Percentiles rank a stretch among this genome's conserved stretches.
Evolutionary conservation across 495 filamentous ascomycete genomes (phyloP).

Genomic region (Penicillium daleae): DNA sequence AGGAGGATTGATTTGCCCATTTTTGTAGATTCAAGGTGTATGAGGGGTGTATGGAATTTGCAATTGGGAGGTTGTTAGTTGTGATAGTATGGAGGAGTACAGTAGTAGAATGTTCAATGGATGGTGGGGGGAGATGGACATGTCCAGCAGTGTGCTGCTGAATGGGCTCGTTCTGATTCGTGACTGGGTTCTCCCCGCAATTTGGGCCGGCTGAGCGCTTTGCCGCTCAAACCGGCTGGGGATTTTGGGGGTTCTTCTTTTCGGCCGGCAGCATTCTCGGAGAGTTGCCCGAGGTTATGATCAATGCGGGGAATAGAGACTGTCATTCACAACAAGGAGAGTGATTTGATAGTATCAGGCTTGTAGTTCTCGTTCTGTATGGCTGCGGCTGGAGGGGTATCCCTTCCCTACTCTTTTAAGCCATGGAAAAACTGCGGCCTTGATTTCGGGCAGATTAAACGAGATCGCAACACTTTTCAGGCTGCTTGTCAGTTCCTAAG

Average conservation of each 20-base stretch:
- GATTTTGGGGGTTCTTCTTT: neutral
- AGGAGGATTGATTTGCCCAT: constrained; percentile 65
- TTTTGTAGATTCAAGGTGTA: constrained; percentile 7
- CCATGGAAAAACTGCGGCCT: too few species aligned
- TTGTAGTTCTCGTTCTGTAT: too few species aligned
- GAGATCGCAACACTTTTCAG: too few species aligned
- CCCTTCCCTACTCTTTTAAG: too few species aligned
- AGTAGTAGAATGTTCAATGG: neutral
- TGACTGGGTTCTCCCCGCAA: constrained; percentile 17
- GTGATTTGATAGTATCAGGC: too few species aligned
- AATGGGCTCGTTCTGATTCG: constrained; percentile 1
- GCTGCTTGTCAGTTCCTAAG: too few species aligned
- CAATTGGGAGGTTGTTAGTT: neutral
- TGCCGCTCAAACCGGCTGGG: too few species aligned
- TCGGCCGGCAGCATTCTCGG: neutral
- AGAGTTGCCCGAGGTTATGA: neutral
- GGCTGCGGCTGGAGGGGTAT: too few species aligned
- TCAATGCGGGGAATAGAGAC: neutral
- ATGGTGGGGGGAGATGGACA: neutral
- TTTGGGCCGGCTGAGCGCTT: constrained; percentile 30
- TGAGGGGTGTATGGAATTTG: neutral
- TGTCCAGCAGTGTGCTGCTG: neutral
- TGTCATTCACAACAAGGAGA: neutral
- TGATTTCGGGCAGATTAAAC: too few species aligned
- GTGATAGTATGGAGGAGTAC: neutral